Percentiles rank a stretch among this genome's conserved stretches.
These are phyloP conservation scores for Paecilomyces fulvus DNA, from an alignment of 2,329 filamentous ascomycete genomes.

Conservation along the genomic window DNA sequence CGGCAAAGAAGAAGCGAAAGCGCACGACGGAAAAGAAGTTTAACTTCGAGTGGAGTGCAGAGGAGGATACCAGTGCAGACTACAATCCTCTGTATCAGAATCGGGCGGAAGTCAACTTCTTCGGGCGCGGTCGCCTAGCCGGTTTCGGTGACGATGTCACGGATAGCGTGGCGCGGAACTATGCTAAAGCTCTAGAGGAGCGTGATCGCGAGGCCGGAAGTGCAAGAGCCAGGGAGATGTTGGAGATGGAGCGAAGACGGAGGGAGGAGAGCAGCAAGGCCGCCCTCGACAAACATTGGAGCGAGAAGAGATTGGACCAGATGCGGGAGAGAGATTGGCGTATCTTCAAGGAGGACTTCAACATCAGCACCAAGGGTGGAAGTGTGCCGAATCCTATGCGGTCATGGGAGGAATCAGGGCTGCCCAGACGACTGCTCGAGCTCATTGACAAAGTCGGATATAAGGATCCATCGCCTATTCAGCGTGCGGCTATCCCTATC, in stretches of 20 bases:
- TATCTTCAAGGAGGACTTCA: conserved; percentile 99
- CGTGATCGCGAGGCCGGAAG: conserved; percentile 68
- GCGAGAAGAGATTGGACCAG: conserved; percentile 79
- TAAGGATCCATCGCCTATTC: conserved; percentile 81
- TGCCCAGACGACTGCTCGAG: conserved; percentile 69
- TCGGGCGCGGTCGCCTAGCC: conserved; percentile 57
- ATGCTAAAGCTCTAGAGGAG: conserved; percentile 62
- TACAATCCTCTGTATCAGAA: conserved; percentile 74
- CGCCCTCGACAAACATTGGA: conserved; percentile 87
- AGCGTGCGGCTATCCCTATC: conserved; percentile 90
- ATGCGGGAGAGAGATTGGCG: conserved; percentile 99
- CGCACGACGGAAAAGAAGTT: conserved; percentile 94
- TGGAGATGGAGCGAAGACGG: conserved; percentile 75
- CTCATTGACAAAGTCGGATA: conserved; percentile 83
- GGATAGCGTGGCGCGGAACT: conserved; percentile 45
- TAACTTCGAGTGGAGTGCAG: conserved; percentile 95
- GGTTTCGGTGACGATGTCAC: conserved; percentile 55
- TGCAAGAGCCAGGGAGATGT: conserved; percentile 66
- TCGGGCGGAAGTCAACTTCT: conserved; percentile 59
- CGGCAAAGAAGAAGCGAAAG: conserved; percentile 90
- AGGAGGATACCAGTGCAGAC: conserved; percentile 82
- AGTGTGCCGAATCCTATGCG: conserved; percentile 94
- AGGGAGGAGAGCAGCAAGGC: conserved; percentile 65
- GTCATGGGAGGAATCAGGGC: conserved; percentile 74
- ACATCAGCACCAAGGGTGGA: conserved; percentile 89